These are phyloP conservation scores for Leccinum rimulosum DNA, from an alignment of 768 basidiomycete species.

Conservation along the genomic window DNA sequence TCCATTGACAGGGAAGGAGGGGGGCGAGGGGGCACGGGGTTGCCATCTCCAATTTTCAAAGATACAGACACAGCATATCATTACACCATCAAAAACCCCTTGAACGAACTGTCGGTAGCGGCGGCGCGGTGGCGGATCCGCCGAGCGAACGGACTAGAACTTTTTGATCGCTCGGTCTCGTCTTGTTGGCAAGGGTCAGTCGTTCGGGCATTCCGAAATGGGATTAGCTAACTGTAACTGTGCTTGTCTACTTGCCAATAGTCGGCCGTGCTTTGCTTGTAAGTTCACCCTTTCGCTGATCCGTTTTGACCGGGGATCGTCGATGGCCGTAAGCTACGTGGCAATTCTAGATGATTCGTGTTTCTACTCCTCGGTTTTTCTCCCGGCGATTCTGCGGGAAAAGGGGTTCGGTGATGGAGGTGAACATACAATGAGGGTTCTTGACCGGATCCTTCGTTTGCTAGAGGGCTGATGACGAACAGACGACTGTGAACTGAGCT, in stretches of 20 bases:
- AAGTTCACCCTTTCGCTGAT: neutral
- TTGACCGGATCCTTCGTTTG: neutral
- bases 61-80: neutral
- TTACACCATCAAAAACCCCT: neutral
- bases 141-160: neutral
- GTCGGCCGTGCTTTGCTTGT: neutral
- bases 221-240: neutral
- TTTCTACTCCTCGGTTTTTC: neutral
- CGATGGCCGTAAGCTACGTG: neutral
- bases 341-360: neutral
- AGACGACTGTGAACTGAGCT: neutral
- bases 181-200: neutral
- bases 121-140: neutral
- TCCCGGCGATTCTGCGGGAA: neutral
- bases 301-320: neutral
- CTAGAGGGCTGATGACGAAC: neutral
- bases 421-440: neutral
- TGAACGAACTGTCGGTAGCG: neutral
- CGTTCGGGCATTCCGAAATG: neutral
- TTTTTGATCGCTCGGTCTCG: neutral
- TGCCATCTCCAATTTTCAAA: neutral
- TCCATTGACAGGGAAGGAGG: neutral
- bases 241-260: neutral
- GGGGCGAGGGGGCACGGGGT: neutral
- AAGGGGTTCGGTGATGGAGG: neutral